Evolutionary conservation across 2,329 filamentous ascomycete genomes (phyloP).

Genomic region (Rutstroemia sp.): DNA sequence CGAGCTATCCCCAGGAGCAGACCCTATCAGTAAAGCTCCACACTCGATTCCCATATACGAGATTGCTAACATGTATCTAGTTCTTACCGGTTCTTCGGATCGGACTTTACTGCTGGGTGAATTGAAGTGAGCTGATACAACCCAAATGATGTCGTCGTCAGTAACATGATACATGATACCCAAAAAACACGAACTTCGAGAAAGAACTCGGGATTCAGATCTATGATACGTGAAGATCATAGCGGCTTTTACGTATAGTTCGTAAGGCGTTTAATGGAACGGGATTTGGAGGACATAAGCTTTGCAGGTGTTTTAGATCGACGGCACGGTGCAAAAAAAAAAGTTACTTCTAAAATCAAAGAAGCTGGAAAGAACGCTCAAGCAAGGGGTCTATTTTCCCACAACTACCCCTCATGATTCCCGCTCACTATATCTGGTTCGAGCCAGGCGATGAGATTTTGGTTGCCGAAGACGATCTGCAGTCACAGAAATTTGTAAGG

Average conservation of each 20-base stretch:
- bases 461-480: neutral
- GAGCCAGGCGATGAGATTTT: neutral
- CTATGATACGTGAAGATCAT: neutral
- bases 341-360: neutral
- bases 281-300: neutral
- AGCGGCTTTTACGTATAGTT: neutral
- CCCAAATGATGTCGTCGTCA: neutral
- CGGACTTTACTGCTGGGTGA: slow-evolving; percentile 78
- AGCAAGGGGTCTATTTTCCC: neutral
- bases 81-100: slow-evolving; percentile 86
- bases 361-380: neutral
- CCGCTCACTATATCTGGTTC: slow-evolving; percentile 1
- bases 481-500: neutral
- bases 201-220: neutral
- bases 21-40: slow-evolving; percentile 72
- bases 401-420: neutral
- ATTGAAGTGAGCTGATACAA: slow-evolving; percentile 47
- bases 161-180: slow-evolving; percentile 8
- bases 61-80: slow-evolving; percentile 37
- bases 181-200: neutral
- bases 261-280: neutral
- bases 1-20: slow-evolving; percentile 76
- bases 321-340: neutral
- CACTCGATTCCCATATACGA: neutral
- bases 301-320: neutral